A percentile compares a stretch with the other conserved stretches of the same genome.
Conservation (phyloP, 2,329 filamentous ascomycete species). For the Phoma sp. region DNA sequence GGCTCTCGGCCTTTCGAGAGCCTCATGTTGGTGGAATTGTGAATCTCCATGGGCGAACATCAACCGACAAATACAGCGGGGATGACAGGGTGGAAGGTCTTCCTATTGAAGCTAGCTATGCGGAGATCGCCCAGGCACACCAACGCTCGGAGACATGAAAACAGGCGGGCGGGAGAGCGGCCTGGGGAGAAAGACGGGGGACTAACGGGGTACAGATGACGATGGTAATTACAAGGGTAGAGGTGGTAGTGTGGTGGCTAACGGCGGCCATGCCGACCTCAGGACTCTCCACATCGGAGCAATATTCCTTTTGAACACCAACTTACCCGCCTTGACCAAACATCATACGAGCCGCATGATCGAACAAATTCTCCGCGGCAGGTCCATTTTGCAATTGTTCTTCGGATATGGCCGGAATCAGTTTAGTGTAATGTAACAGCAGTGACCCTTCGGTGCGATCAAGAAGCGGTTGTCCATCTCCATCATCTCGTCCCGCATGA, state of each 20-base stretch:
- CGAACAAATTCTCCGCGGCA: too few species aligned
- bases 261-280: too few species aligned
- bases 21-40: slow-evolving; percentile 26
- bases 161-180: slow-evolving; percentile 14
- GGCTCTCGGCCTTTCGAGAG: slow-evolving; percentile 12
- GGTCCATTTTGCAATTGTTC: not conserved
- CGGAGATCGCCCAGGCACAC: slow-evolving; percentile 14
- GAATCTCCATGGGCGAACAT: slow-evolving; percentile 17
- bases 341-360: not conserved
- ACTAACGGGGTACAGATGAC: slow-evolving; percentile 5
- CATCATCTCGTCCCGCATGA: slow-evolving; percentile 48
- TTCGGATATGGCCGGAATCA: not conserved
- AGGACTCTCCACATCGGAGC: too few species aligned
- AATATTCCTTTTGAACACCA: slow-evolving; percentile 5
- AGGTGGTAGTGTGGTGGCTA: slow-evolving; percentile 2
- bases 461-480: slow-evolving; percentile 52
- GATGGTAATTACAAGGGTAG: slow-evolving; percentile 1
- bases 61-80: slow-evolving; percentile 13
- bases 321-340: slow-evolving; percentile 11
- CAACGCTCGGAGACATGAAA: slow-evolving; percentile 6
- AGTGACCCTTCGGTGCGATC: slow-evolving; percentile 50
- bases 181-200: slow-evolving; percentile 15
- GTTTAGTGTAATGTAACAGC: slow-evolving; percentile 45
- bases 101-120: slow-evolving; percentile 8
- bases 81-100: slow-evolving; percentile 16